Conservation (phyloP, 2,329 filamentous ascomycete genomes). For the Calonectria pteridis region DNA sequence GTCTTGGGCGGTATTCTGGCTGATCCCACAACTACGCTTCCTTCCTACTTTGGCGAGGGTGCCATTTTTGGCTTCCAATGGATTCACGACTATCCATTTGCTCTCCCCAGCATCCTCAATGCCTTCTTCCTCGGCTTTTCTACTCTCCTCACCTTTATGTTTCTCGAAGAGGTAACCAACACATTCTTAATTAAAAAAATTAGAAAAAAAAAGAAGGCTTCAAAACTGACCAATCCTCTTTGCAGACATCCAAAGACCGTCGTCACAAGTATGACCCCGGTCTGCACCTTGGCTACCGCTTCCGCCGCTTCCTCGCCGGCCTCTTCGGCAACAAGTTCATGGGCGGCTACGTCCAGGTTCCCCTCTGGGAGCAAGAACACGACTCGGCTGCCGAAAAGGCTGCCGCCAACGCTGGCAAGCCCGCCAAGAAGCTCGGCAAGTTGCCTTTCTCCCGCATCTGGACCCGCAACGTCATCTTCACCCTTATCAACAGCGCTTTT, state of each 20-base stretch:
- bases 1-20: slow-evolving; percentile 76
- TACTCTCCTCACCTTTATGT: slow-evolving; percentile 68
- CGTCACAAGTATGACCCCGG: slow-evolving; percentile 61
- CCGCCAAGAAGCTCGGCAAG: slow-evolving; percentile 28
- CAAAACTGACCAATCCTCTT: background rate
- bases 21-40: slow-evolving; percentile 73
- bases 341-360: slow-evolving; percentile 48
- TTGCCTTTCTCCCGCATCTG: slow-evolving; percentile 58
- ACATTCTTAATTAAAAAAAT: background rate
- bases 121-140: slow-evolving; percentile 70
- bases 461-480: slow-evolving; percentile 63
- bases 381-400: slow-evolving; percentile 28
- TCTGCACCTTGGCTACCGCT: slow-evolving; percentile 50
- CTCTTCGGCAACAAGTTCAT: slow-evolving; percentile 45
- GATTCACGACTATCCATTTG: slow-evolving; percentile 76
- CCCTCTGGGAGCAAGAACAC: slow-evolving; percentile 32
- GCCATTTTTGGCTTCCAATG: slow-evolving; percentile 72
- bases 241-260: slow-evolving; percentile 61
- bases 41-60: slow-evolving; percentile 71
- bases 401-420: slow-evolving; percentile 11
- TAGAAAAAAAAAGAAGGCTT: background rate
- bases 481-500: slow-evolving; percentile 73
- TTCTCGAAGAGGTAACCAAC: slow-evolving; percentile 71
- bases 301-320: slow-evolving; percentile 47
- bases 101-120: slow-evolving; percentile 76